Evolutionary conservation across 371 early-diverging fungal species (phyloP).

Genomic region (Cladochytrium tenue): DNA sequence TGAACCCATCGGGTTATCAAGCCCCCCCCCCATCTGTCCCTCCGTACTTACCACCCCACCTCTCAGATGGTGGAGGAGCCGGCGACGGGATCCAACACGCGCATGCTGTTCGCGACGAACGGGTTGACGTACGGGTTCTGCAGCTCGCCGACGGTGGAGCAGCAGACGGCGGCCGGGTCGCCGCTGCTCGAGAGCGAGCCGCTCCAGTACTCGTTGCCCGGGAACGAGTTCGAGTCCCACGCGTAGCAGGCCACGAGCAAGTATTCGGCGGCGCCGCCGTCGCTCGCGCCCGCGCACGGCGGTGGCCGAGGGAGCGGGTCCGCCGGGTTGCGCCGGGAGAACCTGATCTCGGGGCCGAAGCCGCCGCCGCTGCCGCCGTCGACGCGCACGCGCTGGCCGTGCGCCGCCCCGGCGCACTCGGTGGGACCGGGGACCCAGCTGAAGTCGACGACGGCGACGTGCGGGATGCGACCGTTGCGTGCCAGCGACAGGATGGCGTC

Average conservation of each 20-base stretch:
- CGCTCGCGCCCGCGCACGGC: neutral
- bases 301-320: slow-evolving; percentile 3
- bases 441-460: slow-evolving; percentile 29
- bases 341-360: slow-evolving; percentile 23
- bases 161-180: slow-evolving; percentile 39
- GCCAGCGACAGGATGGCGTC: slow-evolving; percentile 6
- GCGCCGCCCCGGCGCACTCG: slow-evolving; percentile 3
- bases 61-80: no score
- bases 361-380: slow-evolving; percentile 6
- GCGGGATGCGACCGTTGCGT: slow-evolving; percentile 1
- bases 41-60: no score
- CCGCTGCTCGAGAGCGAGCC: slow-evolving; percentile 26
- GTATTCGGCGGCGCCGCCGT: neutral
- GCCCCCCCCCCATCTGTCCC: no score
- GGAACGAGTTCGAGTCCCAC: slow-evolving; percentile 40
- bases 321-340: slow-evolving; percentile 33
- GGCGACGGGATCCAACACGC: neutral
- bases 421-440: slow-evolving; percentile 15
- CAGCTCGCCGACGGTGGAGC: slow-evolving; percentile 33
- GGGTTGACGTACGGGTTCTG: slow-evolving; percentile 33
- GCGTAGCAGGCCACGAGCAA: slow-evolving; percentile 36
- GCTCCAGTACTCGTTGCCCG: slow-evolving; percentile 42
- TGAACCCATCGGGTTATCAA: no score
- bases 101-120: slow-evolving; percentile 12
- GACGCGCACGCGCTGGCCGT: neutral